phyloP scores from a whole-genome alignment of 345 rosid species.

The Limnanthes douglasii region DNA sequence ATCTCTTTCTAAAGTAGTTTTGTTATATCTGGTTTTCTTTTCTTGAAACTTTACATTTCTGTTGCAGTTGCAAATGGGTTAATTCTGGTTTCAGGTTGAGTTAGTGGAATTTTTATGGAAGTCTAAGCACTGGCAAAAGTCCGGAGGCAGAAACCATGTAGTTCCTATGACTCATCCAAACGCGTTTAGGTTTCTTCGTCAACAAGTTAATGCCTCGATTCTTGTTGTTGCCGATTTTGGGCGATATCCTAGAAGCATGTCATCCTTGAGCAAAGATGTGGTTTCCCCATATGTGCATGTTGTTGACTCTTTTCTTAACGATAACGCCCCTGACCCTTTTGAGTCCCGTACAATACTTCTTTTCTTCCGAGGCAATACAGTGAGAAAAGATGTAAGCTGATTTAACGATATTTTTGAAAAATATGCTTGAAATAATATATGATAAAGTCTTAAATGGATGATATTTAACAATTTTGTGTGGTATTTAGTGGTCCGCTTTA shows the following conservation, averaged over 20 bases:
- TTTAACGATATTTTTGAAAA: too few relatives aligned
- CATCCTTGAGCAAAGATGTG: constrained; percentile 74
- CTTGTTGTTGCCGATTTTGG: constrained; percentile 88
- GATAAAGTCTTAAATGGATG: not conserved
- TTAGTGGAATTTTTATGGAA: constrained; percentile 40
- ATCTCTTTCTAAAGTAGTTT: too few relatives aligned
- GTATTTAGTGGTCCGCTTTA: not conserved
- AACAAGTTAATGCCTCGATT: constrained; percentile 72
- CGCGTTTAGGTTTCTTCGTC: constrained; percentile 89
- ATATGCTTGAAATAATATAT: too few relatives aligned
- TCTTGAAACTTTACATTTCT: too few relatives aligned
- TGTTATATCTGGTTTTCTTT: too few relatives aligned
- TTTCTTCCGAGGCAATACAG: constrained; percentile 84
- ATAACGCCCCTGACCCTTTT: constrained; percentile 43
- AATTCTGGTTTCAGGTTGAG: constrained; percentile 73
- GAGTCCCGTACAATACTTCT: constrained; percentile 65
- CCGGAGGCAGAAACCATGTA: constrained; percentile 90
- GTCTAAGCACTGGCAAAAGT: constrained; percentile 82
- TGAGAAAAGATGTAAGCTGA: constrained; percentile 67
- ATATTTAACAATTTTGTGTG: not conserved
- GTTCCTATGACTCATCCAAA: constrained; percentile 99
- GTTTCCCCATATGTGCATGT: constrained; percentile 91
- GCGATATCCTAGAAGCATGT: constrained; percentile 52
- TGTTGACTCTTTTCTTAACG: constrained; percentile 57
- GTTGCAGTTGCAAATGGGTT: too few relatives aligned